Conservation (phyloP, 352 stramenopile genomes). For the Sclerospora graminicola region DNA sequence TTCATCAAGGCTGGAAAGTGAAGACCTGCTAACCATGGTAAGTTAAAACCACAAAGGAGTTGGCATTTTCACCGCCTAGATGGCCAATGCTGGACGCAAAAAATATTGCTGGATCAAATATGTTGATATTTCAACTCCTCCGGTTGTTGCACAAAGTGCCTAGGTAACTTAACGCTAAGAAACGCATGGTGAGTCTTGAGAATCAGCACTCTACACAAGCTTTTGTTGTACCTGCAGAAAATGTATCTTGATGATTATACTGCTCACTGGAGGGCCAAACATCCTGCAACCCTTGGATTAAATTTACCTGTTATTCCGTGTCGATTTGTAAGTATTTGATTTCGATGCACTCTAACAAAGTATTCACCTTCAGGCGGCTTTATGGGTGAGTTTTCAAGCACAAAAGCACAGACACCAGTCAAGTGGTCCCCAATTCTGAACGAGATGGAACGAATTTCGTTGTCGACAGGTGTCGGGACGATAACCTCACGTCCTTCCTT, state of each 20-base stretch:
- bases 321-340: neutral
- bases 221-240: constrained; percentile 21
- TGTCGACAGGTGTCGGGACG: constrained; percentile 15
- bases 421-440: constrained; percentile 68
- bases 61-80: constrained; percentile 11
- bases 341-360: neutral
- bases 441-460: constrained; percentile 47
- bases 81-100: constrained; percentile 42
- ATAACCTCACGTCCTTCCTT: constrained; percentile 47
- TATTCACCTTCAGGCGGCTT: constrained; percentile 12
- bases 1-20: constrained; percentile 26
- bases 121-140: constrained; percentile 53
- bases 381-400: constrained; percentile 12
- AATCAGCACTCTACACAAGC: neutral
- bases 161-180: constrained; percentile 45
- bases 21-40: constrained; percentile 27
- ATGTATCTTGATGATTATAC: constrained; percentile 13
- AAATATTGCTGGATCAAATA: constrained; percentile 66
- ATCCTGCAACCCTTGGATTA: constrained; percentile 13
- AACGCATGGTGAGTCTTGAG: constrained; percentile 2
- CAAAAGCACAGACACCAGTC: constrained; percentile 39
- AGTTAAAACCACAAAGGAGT: constrained; percentile 29
- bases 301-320: constrained; percentile 9
- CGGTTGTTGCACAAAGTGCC: constrained; percentile 46
- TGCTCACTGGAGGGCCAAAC: constrained; percentile 7